These are phyloP conservation scores for Huntiella abstrusa DNA, from an alignment of 2,329 filamentous ascomycete genomes.

Conservation along the genomic window DNA sequence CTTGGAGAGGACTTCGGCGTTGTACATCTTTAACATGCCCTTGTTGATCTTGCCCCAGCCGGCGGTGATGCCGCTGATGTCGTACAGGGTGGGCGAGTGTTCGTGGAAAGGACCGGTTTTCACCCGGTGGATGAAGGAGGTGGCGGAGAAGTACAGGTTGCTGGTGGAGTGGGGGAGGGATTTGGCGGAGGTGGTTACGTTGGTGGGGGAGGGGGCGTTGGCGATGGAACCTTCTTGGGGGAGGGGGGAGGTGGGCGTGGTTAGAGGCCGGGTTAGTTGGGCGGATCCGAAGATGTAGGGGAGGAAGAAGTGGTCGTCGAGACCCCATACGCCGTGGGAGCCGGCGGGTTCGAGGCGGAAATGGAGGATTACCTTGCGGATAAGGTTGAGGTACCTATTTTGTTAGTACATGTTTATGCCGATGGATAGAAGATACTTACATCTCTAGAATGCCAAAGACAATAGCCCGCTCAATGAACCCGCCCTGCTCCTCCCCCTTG, in stretches of 20 bases:
- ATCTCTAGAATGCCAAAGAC: constrained; percentile 69
- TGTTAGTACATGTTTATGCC: constrained; percentile 9
- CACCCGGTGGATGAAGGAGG: constrained; percentile 94
- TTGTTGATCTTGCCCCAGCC: constrained; percentile 98
- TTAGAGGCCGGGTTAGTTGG: constrained; percentile 55
- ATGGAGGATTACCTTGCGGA: constrained; percentile 66
- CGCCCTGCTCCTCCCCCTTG: constrained; percentile 28
- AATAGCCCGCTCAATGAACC: constrained; percentile 55
- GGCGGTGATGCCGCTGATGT: constrained; percentile 75
- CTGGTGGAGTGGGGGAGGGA: constrained; percentile 45
- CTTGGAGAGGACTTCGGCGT: constrained; percentile 87
- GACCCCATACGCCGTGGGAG: constrained; percentile 91
- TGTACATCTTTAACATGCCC: constrained; percentile 99
- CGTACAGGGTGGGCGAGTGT: constrained; percentile 83
- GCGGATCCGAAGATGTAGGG: constrained; percentile 93
- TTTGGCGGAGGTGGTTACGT: constrained; percentile 43
- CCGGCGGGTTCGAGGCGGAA: constrained; percentile 92
- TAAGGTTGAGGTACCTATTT: constrained; percentile 54
- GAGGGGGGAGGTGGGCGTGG: constrained; percentile 32
- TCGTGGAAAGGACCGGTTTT: constrained; percentile 96
- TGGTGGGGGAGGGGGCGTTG: constrained; percentile 50
- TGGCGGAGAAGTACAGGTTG: constrained; percentile 87
- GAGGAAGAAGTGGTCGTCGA: constrained; percentile 92
- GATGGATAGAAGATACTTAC: constrained; percentile 28
- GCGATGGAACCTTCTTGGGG: constrained; percentile 62